These are phyloP conservation scores for Malania oleifera DNA, from an alignment of 164 flowering plant genomes.

Conservation along the genomic window DNA sequence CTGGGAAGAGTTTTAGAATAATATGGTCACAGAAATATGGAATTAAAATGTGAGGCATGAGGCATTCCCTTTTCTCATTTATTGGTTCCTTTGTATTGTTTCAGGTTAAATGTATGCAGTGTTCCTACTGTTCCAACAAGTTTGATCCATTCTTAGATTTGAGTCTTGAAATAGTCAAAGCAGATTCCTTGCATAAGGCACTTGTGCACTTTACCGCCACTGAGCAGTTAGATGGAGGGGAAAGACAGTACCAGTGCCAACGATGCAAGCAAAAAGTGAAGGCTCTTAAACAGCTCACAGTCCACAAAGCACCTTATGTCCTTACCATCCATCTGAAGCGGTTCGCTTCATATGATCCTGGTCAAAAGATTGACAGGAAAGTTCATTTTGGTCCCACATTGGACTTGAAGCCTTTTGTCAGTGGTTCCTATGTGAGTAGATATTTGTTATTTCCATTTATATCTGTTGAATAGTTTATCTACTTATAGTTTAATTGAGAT, in stretches of 20 bases:
- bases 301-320: constrained; percentile 87
- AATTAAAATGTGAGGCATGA: neutral
- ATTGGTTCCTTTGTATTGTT: constrained; percentile 9
- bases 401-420: constrained; percentile 80
- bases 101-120: constrained; percentile 92
- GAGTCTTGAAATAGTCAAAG: constrained; percentile 81
- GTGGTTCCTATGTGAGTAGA: constrained; percentile 73
- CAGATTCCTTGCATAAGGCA: constrained; percentile 77
- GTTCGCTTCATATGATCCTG: constrained; percentile 60
- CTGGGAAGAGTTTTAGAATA: neutral
- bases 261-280: constrained; percentile 87
- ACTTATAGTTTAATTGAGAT: neutral
- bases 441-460: neutral
- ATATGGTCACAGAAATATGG: too few relatives aligned
- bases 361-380: constrained; percentile 75
- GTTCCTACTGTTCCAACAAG: constrained; percentile 69
- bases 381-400: constrained; percentile 57
- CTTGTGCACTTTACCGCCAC: constrained; percentile 66
- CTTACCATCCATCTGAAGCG: constrained; percentile 90
- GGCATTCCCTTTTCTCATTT: neutral
- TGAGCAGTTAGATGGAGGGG: constrained; percentile 90
- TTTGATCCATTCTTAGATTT: constrained; percentile 95
- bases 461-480: neutral
- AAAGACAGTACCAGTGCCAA: constrained; percentile 78
- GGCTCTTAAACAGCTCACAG: constrained; percentile 86